Evolutionary conservation across 2,329 filamentous ascomycete species (phyloP).

Genomic region (Monilinia fructigena): DNA sequence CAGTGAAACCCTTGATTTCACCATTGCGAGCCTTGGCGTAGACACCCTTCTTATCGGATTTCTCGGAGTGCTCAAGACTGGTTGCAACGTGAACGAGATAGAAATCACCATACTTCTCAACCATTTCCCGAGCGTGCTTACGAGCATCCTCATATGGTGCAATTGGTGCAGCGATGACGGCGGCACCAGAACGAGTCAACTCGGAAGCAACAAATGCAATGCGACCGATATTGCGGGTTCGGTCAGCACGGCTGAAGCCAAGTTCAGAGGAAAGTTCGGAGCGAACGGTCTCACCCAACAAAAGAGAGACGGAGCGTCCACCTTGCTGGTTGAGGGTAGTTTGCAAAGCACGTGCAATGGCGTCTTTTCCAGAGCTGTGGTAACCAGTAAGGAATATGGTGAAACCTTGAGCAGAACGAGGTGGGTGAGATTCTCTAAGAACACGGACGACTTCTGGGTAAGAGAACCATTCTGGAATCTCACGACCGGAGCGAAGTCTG

Average conservation of each 20-base stretch:
- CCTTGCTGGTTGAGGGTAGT: slow-evolving; percentile 98
- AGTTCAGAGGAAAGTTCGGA: slow-evolving; percentile 91
- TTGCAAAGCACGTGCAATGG: slow-evolving; percentile 91
- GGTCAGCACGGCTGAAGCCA: slow-evolving; percentile 90
- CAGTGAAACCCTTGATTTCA: slow-evolving; percentile 97
- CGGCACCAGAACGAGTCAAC: slow-evolving; percentile 86
- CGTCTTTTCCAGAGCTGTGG: slow-evolving; percentile 95
- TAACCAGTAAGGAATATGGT: slow-evolving; percentile 97
- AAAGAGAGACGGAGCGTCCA: slow-evolving; percentile 87
- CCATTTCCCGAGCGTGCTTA: slow-evolving; percentile 73
- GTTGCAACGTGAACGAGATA: slow-evolving; percentile 95
- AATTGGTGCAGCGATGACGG: slow-evolving; percentile 94
- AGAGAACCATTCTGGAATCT: slow-evolving; percentile 99
- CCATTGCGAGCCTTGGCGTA: slow-evolving; percentile 81
- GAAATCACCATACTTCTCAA: slow-evolving; percentile 87
- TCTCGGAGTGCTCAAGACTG: slow-evolving; percentile 86
- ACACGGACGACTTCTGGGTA: slow-evolving; percentile 98
- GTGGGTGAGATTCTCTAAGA: slow-evolving; percentile 91
- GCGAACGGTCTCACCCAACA: slow-evolving; percentile 94
- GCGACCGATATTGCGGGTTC: slow-evolving; percentile 90
- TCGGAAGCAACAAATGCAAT: slow-evolving; percentile 96
- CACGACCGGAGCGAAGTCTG: slow-evolving; percentile 84
- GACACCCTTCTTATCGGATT: slow-evolving; percentile 89
- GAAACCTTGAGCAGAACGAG: slow-evolving; percentile 90
- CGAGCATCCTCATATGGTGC: slow-evolving; percentile 84